phyloP scores from a whole-genome alignment of 345 rosid species.

The Sapria himalayana region DNA sequence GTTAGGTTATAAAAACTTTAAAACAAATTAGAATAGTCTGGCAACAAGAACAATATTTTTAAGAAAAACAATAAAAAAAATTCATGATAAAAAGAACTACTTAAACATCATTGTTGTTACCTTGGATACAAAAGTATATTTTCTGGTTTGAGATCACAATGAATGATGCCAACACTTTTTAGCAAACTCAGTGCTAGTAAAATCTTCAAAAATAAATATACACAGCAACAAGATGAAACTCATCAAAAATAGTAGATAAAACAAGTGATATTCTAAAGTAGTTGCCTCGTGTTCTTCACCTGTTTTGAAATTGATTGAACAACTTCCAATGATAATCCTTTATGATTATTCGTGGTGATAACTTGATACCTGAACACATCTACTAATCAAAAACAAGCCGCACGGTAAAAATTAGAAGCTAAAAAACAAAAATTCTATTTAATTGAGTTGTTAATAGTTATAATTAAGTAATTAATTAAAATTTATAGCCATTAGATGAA shows the following conservation, averaged over 20 bases:
- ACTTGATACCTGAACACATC: slow-evolving; percentile 65
- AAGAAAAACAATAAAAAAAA: slow-evolving; percentile 9
- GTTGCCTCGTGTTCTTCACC: slow-evolving; percentile 36
- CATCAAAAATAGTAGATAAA: slow-evolving; percentile 6
- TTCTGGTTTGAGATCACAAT: slow-evolving; percentile 98
- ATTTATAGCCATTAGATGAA: too few species aligned
- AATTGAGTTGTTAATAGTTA: too few species aligned
- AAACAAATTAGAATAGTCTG: too few species aligned
- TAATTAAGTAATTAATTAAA: too few species aligned
- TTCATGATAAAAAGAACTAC: slow-evolving; percentile 5
- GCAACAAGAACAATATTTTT: too few species aligned
- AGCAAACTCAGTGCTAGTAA: slow-evolving; percentile 67
- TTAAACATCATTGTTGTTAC: slow-evolving; percentile 25
- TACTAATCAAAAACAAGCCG: slow-evolving; percentile 13
- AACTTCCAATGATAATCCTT: slow-evolving; percentile 88
- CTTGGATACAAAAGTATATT: slow-evolving; percentile 89
- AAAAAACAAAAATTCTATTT: too few species aligned
- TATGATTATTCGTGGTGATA: slow-evolving; percentile 79
- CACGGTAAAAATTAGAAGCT: too few species aligned
- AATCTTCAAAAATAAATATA: slow-evolving; percentile 21
- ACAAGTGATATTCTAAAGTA: slow-evolving; percentile 6
- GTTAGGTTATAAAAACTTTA: too few species aligned
- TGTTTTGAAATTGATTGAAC: slow-evolving; percentile 93
- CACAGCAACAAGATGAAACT: slow-evolving; percentile 2
- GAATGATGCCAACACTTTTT: slow-evolving; percentile 93